phyloP scores from a whole-genome alignment of 805 yeast species.

The Komagataella ulmi region DNA sequence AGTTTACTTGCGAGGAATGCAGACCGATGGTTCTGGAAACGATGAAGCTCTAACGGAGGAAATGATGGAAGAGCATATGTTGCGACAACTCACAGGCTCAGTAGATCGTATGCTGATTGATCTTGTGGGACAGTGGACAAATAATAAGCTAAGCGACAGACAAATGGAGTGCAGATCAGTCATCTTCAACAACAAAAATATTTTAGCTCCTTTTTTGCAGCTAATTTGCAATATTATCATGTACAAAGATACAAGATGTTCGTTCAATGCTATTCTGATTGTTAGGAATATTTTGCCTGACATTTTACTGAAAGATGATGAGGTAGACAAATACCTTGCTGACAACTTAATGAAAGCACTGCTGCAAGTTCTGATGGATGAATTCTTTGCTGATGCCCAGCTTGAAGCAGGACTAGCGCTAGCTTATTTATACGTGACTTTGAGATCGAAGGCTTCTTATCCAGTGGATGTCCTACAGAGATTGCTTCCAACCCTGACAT shows the following conservation, averaged over 20 bases:
- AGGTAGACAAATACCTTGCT: constrained; percentile 59
- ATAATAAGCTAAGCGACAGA: constrained; percentile 31
- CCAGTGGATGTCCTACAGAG: constrained; percentile 49
- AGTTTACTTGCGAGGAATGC: constrained; percentile 44
- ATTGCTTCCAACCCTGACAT: constrained; percentile 38
- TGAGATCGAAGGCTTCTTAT: constrained; percentile 54
- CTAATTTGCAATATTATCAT: constrained; percentile 64
- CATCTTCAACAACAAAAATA: constrained; percentile 47
- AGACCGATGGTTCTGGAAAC: constrained; percentile 30
- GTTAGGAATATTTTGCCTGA: constrained; percentile 62
- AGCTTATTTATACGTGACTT: constrained; percentile 63
- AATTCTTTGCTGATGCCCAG: constrained; percentile 75
- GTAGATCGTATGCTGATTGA: constrained; percentile 81
- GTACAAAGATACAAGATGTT: constrained; percentile 84
- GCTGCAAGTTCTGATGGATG: constrained; percentile 53
- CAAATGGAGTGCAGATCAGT: constrained; percentile 54
- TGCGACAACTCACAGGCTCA: constrained; percentile 87
- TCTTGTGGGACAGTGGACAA: constrained; percentile 66
- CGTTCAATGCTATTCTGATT: constrained; percentile 78
- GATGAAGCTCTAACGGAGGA: constrained; percentile 83
- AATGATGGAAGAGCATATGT: constrained; percentile 93
- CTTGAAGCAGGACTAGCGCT: constrained; percentile 86
- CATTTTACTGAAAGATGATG: constrained; percentile 53
- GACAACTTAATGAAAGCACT: constrained; percentile 60
- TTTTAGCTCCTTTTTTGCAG: constrained; percentile 68